Conservation (phyloP, 148 eudicot genomes). For the Heliamphora exappendiculata region DNA sequence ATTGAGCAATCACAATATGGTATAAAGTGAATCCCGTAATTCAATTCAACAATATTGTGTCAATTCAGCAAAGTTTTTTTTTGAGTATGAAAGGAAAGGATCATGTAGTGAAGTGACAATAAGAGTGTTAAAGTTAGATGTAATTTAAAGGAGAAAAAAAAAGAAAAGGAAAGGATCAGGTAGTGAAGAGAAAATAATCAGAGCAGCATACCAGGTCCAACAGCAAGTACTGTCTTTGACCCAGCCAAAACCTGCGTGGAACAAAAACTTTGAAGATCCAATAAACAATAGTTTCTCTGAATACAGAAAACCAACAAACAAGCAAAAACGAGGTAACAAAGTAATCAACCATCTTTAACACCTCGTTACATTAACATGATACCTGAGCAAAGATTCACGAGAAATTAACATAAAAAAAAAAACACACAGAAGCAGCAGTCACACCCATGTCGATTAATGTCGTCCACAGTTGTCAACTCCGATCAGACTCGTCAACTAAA, state of each 20-base stretch:
- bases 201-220: slow-evolving; percentile 84
- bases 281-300: neutral
- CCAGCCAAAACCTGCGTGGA: slow-evolving; percentile 67
- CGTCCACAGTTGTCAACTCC: no score
- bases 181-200: slow-evolving; percentile 4
- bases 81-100: neutral
- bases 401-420: no score
- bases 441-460: no score
- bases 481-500: no score
- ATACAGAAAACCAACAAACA: neutral
- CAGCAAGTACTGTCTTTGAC: slow-evolving; percentile 87
- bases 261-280: neutral
- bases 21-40: neutral
- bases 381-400: no score
- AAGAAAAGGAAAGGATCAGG: neutral
- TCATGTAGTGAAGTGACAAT: neutral
- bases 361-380: no score
- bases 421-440: no score
- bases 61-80: neutral
- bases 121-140: neutral
- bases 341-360: no score
- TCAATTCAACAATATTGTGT: neutral
- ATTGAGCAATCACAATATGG: neutral
- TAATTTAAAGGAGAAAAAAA: neutral
- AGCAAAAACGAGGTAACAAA: neutral